Conservation (phyloP, 768 basidiomycete genomes). For the Termitomyces sp. region DNA sequence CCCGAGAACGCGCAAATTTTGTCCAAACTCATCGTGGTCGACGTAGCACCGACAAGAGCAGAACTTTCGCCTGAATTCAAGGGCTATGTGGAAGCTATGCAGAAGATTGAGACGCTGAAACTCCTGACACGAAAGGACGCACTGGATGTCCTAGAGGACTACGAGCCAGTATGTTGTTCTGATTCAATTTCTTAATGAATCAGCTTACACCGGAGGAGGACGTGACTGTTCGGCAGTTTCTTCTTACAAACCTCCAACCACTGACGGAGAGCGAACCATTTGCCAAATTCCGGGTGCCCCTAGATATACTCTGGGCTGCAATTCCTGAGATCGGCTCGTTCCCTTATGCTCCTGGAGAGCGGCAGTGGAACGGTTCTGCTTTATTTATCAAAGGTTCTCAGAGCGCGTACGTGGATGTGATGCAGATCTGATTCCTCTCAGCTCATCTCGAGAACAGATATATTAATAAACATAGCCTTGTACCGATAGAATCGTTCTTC, state of each 20-base stretch:
- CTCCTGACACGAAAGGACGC: constrained; percentile 63
- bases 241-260: constrained; percentile 72
- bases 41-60: constrained; percentile 63
- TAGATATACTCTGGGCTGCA: constrained; percentile 47
- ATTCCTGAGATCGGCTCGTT: constrained; percentile 72
- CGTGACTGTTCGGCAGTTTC: constrained; percentile 63
- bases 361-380: constrained; percentile 48
- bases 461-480: constrained; percentile 69
- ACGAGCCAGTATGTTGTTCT: constrained; percentile 50
- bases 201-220: constrained; percentile 46
- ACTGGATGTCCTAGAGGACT: constrained; percentile 52
- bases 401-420: constrained; percentile 49
- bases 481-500: constrained; percentile 62
- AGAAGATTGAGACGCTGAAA: constrained; percentile 50
- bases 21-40: constrained; percentile 63
- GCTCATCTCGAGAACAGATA: constrained; percentile 38
- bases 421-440: not conserved
- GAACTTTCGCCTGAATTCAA: constrained; percentile 47
- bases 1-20: too few relatives aligned
- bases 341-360: constrained; percentile 59
- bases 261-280: constrained; percentile 20
- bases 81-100: constrained; percentile 67
- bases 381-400: constrained; percentile 75
- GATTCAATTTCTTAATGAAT: not conserved
- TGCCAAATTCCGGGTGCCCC: constrained; percentile 66